phyloP scores from a whole-genome alignment of 1,284 basidiomycete species.

The Papiliotrema flavescens region DNA sequence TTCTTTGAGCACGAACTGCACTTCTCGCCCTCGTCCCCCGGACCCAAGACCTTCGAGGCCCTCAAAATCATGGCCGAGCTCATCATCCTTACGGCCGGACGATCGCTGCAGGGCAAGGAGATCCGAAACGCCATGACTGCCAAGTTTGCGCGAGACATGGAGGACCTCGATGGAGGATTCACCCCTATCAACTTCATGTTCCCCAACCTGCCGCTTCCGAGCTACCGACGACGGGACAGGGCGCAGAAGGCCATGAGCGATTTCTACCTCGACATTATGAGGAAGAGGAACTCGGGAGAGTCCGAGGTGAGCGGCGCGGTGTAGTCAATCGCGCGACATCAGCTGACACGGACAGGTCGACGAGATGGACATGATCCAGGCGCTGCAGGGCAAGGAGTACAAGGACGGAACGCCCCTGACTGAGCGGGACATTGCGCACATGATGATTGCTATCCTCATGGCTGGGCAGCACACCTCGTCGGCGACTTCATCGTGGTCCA shows the following conservation, averaged over 20 bases:
- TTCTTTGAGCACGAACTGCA: slow-evolving; percentile 57
- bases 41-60: slow-evolving; percentile 52
- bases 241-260: slow-evolving; percentile 93
- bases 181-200: slow-evolving; percentile 92
- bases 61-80: slow-evolving; percentile 83
- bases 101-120: slow-evolving; percentile 90
- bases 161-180: slow-evolving; percentile 89
- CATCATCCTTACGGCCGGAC: slow-evolving; percentile 88
- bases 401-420: slow-evolving; percentile 73
- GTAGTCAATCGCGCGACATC: not conserved
- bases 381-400: slow-evolving; percentile 81
- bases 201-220: slow-evolving; percentile 86
- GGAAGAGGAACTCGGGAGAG: slow-evolving; percentile 62
- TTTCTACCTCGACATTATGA: slow-evolving; percentile 87
- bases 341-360: slow-evolving; percentile 48
- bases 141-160: slow-evolving; percentile 79
- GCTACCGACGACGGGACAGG: slow-evolving; percentile 78
- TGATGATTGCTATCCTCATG: slow-evolving; percentile 94
- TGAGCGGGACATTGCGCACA: slow-evolving; percentile 93
- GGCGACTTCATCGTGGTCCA: slow-evolving; percentile 85
- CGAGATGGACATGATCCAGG: slow-evolving; percentile 89
- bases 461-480: slow-evolving; percentile 98
- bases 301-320: slow-evolving; percentile 47
- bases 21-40: slow-evolving; percentile 14
- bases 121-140: slow-evolving; percentile 77